phyloP scores from a whole-genome alignment of 345 rosid genomes.

The Diplotaxis tenuifolia region DNA sequence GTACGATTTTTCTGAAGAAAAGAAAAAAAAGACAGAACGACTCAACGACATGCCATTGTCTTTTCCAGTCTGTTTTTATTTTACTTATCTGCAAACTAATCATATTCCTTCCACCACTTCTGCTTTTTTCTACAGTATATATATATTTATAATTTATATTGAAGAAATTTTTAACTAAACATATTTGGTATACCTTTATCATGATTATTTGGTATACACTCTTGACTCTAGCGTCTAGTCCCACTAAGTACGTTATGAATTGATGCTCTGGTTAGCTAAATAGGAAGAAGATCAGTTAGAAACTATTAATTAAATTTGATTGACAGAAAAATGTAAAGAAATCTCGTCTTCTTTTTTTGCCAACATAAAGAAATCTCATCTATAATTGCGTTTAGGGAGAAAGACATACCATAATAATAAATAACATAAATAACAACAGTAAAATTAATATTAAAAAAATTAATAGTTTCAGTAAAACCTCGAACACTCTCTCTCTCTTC shows the following conservation, averaged over 20 bases:
- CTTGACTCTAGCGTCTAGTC: no score
- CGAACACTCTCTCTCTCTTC: conserved; percentile 14
- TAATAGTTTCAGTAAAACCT: conserved; percentile 19
- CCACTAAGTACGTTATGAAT: no score
- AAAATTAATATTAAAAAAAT: background rate
- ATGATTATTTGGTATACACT: no score
- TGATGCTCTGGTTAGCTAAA: background rate
- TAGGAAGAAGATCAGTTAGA: background rate
- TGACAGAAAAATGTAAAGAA: background rate
- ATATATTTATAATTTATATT: background rate
- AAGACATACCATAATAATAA: conserved; percentile 6
- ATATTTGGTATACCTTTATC: background rate
- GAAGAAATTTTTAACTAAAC: background rate
- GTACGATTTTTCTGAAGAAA: background rate
- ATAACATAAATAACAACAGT: background rate
- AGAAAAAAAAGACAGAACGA: conserved; percentile 3
- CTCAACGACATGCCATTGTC: conserved; percentile 29
- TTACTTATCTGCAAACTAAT: conserved; percentile 10
- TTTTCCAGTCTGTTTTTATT: conserved; percentile 30
- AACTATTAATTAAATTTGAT: background rate
- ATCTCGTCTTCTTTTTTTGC: no score
- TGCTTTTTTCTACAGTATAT: background rate
- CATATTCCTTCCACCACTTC: conserved; percentile 12
- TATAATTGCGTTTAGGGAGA: background rate
- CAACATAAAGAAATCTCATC: no score